These are phyloP conservation scores for Ilex paraguariensis DNA, from an alignment of 305 asterid species.

Conservation along the genomic window DNA sequence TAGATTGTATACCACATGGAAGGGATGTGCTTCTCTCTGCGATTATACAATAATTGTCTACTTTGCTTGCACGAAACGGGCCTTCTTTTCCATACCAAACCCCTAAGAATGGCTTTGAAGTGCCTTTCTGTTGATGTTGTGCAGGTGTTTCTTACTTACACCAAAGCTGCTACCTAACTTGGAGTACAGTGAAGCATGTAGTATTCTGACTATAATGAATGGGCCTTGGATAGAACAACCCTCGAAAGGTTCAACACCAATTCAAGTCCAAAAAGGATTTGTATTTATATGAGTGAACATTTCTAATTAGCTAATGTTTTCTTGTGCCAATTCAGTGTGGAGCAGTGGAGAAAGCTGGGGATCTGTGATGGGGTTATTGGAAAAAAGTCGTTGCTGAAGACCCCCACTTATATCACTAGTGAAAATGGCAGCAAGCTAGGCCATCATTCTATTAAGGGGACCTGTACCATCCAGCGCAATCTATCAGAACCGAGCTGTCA, in stretches of 20 bases:
- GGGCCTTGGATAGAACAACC: constrained; percentile 97
- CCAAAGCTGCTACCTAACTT: constrained; percentile 86
- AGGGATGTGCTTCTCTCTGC: not conserved
- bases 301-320: not conserved
- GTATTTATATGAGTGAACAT: not conserved
- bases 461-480: too few species aligned
- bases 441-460: too few species aligned
- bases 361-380: constrained; percentile 27
- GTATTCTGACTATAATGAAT: constrained; percentile 81
- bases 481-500: too few species aligned
- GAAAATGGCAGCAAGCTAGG: too few species aligned
- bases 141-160: constrained; percentile 94
- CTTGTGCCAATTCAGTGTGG: constrained; percentile 55
- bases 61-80: not conserved
- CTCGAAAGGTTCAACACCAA: constrained; percentile 61
- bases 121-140: constrained; percentile 2
- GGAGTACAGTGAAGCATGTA: constrained; percentile 81
- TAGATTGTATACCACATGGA: too few species aligned
- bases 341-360: constrained; percentile 76
- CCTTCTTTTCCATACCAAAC: too few species aligned
- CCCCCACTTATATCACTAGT: not conserved
- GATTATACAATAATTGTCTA: not conserved
- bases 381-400: constrained; percentile 23
- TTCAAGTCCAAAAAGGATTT: not conserved
- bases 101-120: too few species aligned